phyloP scores from a whole-genome alignment of 208 protist species.

The Herpetomonas tarakana region DNA sequence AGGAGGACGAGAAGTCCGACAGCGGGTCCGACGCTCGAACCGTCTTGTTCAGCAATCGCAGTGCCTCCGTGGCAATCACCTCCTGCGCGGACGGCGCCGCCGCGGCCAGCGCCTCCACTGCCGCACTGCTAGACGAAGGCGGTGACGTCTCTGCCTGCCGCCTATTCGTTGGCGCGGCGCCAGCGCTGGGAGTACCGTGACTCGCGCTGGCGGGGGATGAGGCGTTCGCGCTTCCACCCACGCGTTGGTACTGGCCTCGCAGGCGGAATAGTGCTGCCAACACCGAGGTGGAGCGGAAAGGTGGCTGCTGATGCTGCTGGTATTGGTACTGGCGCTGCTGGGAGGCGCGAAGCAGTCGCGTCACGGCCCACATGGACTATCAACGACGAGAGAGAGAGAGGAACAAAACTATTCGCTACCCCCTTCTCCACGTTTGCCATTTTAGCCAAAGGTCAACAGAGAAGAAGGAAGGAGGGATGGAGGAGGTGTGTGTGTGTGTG shows the following conservation, averaged over 20 bases:
- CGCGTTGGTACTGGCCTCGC: conserved; percentile 34
- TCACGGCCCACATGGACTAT: neutral
- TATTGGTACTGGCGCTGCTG: conserved; percentile 24
- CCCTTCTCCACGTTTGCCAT: no score
- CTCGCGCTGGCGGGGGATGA: no score
- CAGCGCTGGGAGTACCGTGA: neutral
- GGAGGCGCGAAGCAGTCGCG: conserved; percentile 17
- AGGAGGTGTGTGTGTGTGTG: no score
- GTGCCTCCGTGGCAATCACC: conserved; percentile 38
- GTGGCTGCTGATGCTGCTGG: conserved; percentile 3
- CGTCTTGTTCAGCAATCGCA: conserved; percentile 54
- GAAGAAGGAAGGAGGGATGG: no score
- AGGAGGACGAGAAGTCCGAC: conserved; percentile 49
- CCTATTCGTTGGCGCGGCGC: neutral
- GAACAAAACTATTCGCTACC: no score
- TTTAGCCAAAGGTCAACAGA: no score
- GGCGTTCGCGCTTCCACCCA: conserved; percentile 9
- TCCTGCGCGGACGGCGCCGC: neutral
- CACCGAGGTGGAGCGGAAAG: conserved; percentile 23
- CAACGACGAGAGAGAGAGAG: neutral
- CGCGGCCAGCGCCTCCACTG: neutral
- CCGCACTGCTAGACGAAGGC: neutral
- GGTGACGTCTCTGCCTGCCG: conserved; percentile 4
- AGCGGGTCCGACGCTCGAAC: conserved; percentile 42
- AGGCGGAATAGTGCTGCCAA: conserved; percentile 37